Evolutionary conservation across 2,329 filamentous ascomycete species (phyloP), one percentile per base, ranked within the genome.

Genomic region (Cladophialophora yegresii): DNA sequence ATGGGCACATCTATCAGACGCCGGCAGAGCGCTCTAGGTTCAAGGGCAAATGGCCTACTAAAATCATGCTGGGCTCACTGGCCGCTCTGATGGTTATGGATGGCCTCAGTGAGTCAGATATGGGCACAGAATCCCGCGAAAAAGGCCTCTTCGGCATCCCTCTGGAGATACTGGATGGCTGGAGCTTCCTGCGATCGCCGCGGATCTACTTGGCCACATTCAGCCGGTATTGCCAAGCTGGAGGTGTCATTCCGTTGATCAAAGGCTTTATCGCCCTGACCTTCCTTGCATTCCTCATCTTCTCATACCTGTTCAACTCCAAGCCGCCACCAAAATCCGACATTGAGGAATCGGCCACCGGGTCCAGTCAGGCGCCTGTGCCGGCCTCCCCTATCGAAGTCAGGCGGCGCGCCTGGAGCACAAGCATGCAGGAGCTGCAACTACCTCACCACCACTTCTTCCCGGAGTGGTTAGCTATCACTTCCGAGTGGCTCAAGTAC

Each of bases 71-170:
- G 4, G 93, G 93, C 49, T 93, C 93, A 20, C 84, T 98, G 64
- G 93, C 93, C 26, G 92, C 92, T 13, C 81, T 98, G 20, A 96
- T 98, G 93, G 84, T 97, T 36, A 79, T 96, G 70, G 92, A 97
- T 77, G 92, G 91, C 0, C 82, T 93, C 61, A 83, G 83, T 40
- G 85, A 89, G 74, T 79, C 87, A 70, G 85, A 92, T 77, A 77
- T 86, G 74, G 84, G 86, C 71, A 84, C 82, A 54, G 87, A 90
- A 57, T 82, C 82, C 1, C 82, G 87, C 5, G 81, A 86, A 56
- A 88, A 88, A 53, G 89, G 89, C 2, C 81, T 93, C 13, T 84
- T 86, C 66, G 85, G 86, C 23, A 64, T 90, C 20, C 89, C 89
- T 0, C 68, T 87, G 26, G 83, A 86, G 16, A 72, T 89, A 2